These are phyloP conservation scores for Coelomomyces lativittatus DNA, from an alignment of 371 early-diverging fungal species.

Conservation along the genomic window DNA sequence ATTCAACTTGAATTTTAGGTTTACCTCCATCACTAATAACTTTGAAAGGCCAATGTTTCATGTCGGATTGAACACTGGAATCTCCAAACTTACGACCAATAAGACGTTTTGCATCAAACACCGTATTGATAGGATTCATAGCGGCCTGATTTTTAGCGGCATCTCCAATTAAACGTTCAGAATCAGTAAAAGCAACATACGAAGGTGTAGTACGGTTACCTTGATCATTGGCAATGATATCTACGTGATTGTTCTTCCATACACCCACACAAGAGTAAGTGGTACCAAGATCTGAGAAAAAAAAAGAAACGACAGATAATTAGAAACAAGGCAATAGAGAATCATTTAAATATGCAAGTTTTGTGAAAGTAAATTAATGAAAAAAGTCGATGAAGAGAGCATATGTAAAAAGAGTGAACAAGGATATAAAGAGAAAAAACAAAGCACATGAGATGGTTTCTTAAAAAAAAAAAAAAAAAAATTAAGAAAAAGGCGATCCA, in stretches of 20 bases:
- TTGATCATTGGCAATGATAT: slow-evolving; percentile 76
- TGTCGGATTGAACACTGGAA: slow-evolving; percentile 71
- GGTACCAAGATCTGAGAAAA: slow-evolving; percentile 98
- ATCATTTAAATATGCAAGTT: too few relatives aligned
- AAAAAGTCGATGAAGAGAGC: too few relatives aligned
- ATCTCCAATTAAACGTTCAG: slow-evolving; percentile 45
- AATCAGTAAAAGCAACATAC: slow-evolving; percentile 48
- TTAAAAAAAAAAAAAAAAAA: too few relatives aligned
- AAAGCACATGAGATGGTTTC: too few relatives aligned
- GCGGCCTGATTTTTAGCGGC: slow-evolving; percentile 46
- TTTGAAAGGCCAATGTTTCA: slow-evolving; percentile 85
- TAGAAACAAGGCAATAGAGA: too few relatives aligned
- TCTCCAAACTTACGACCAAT: slow-evolving; percentile 88
- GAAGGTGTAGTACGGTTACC: slow-evolving; percentile 59
- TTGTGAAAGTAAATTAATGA: too few relatives aligned
- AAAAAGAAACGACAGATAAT: too few relatives aligned
- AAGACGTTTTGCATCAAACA: slow-evolving; percentile 59
- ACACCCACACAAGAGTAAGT: slow-evolving; percentile 98
- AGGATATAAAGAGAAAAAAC: too few relatives aligned
- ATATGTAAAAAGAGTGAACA: too few relatives aligned
- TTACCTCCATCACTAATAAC: slow-evolving; percentile 60
- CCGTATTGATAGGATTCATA: slow-evolving; percentile 34
- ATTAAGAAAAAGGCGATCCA: too few relatives aligned
- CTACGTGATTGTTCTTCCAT: slow-evolving; percentile 42
- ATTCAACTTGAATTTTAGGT: slow-evolving; percentile 66